phyloP scores from a whole-genome alignment of 768 basidiomycete species.

The Boletus reticuloceps region DNA sequence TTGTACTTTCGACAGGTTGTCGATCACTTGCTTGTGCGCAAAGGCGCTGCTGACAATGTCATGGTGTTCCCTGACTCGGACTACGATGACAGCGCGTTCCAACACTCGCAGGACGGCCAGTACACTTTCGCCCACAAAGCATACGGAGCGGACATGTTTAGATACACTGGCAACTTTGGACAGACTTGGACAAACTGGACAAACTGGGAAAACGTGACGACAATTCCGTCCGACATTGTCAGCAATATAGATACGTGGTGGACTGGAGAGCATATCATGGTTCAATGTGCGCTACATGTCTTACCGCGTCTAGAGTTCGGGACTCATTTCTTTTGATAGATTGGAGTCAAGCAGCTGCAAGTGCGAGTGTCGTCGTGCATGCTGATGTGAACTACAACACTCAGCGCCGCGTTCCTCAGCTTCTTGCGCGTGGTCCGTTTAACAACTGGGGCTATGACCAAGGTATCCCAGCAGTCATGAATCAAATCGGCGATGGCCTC shows the following conservation, averaged over 20 bases:
- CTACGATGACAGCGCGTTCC: slow-evolving; percentile 64
- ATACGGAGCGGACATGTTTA: slow-evolving; percentile 81
- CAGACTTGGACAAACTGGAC: slow-evolving; percentile 81
- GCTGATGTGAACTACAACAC: slow-evolving; percentile 65
- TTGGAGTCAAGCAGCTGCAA: slow-evolving; percentile 68
- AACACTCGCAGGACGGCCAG: slow-evolving; percentile 53
- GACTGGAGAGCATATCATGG: slow-evolving; percentile 80
- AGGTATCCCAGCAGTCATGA: slow-evolving; percentile 72
- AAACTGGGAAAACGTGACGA: slow-evolving; percentile 71
- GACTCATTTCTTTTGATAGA: slow-evolving; percentile 43
- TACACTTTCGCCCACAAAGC: slow-evolving; percentile 83
- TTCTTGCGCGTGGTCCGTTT: slow-evolving; percentile 85
- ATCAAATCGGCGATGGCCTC: slow-evolving; percentile 54
- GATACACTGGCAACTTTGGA: slow-evolving; percentile 87
- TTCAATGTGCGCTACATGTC: slow-evolving; percentile 65
- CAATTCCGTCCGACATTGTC: slow-evolving; percentile 60
- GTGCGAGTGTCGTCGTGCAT: slow-evolving; percentile 68
- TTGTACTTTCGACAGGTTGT: slow-evolving; percentile 39
- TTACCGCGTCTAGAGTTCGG: neutral
- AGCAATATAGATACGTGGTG: slow-evolving; percentile 54
- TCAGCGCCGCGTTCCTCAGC: slow-evolving; percentile 78
- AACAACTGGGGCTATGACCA: slow-evolving; percentile 91
- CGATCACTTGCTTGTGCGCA: slow-evolving; percentile 80
- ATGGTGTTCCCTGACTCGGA: slow-evolving; percentile 87
- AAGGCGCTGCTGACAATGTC: slow-evolving; percentile 70